Evolutionary conservation across 208 protist genomes (phyloP), one percentile per base, ranked within the genome.

Genomic region (Naegleria fowleri): DNA sequence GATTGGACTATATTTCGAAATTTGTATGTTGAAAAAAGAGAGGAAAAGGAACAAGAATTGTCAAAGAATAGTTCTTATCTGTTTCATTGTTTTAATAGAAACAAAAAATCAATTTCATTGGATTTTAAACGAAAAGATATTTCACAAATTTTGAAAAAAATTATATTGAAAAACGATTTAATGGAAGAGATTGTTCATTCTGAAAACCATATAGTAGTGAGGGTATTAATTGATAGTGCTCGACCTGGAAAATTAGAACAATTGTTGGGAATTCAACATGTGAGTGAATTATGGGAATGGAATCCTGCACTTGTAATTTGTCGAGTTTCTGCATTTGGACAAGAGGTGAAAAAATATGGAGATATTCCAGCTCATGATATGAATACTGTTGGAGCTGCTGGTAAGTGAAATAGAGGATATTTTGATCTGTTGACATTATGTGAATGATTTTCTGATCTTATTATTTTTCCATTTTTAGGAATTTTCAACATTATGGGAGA

Each of bases 241-340:
- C 15, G 84, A 88, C 84, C 84, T 58, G 25, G 19, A 39, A 39
- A 48, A 13, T 88, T 88, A 36, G 84, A 88, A 58, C 51, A 58
- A 25, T 58, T 88, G 33, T 38, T 88, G 16, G 25, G n/a, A 5
- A 38, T 88, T 86, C 0, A 58, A 39, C 3, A 88, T 5, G 55
- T 88, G 6, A 25, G 9, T 16, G 38, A 43, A 13, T 43, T 85
- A 15, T 41, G 19, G 41, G 41, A 88, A 19, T 5, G 22, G 55
- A 67, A 67, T 67, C 22, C 22, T 4, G 19, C 11, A 19, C 22
- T 67, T 15, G 22, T 67, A 4, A 67, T 88, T 36, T 36, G 36
- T 39, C 15, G 84, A 36, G 58, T 88, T 39, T 88, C 84, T 51
- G 39, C 84, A n/a, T 88, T 58, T 58, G 84, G 84, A 48, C 84